Evolutionary conservation across 1,139 yeast species (phyloP), one percentile per base, ranked within the genome.

Genomic region (Saccharomyces pastorianus): DNA sequence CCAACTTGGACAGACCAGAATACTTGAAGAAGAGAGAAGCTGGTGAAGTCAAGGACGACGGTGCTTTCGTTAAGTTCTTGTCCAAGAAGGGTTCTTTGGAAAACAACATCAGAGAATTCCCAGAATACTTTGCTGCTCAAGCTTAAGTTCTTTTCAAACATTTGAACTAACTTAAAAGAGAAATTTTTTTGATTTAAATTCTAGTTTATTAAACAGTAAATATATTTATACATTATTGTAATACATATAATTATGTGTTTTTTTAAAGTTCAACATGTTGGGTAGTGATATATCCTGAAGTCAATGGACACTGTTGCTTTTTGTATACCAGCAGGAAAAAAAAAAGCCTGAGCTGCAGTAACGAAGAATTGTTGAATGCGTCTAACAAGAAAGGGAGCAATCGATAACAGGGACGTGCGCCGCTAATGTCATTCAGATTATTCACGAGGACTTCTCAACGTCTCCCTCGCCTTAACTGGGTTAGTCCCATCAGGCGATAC

Each of bases 21-120:
- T 93, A 93, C 84, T 82, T 90, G 74, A 85, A 82, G 74, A 88
- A 86, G 81, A 90, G 93, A 81, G 85, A 85, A 77, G 86, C 89
- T 74, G 96, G 96, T 82, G 96, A 91, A 83, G 96, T 93, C 74
- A 88, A 88, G 82, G 98, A 91, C 72, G 99, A 93, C 72, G 99
- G 99, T 87, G 96, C 98, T 76, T 93, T 86, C 81, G 98, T 93
- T 74, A 93, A 93, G 86, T 93, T 93, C 90, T 84, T 93, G 80
- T 80, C 95, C 76, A 88, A 79, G 81, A 91, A 89, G 85, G 99
- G 99, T 82, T 83, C 87, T 69, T 84, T 93, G 75, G 96, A 86
- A 75, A 79, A 81, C 72, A 89, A 91, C 93, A 82, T 90, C 83
- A 81, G 79, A 74, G 87, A 85, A 76, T 93, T 93, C 96, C 99